Base-by-base conservation (phyloP, 805 yeast species). In the Hanseniaspora vineae region DNA sequence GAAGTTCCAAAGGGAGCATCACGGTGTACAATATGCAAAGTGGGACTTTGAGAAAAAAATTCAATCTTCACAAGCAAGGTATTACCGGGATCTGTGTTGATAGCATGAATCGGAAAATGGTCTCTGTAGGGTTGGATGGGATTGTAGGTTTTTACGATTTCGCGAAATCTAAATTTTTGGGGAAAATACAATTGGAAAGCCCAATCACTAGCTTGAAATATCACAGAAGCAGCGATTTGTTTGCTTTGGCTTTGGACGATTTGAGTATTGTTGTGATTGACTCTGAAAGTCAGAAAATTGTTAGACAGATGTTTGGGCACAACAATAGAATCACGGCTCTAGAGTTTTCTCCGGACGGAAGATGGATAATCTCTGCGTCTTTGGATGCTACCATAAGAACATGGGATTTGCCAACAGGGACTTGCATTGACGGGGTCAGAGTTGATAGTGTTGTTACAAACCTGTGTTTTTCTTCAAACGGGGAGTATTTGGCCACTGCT, bases 351-450 rank as follows among this genome's bases (percentile, higher is more conserved):
- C 94, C 96, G 4, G 90, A 89, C 62, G 97, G 97, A 35, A 78
- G 97, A 62, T 92, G 97, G 97, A 68, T 92, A 35, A 80, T 92
- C 9, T 78, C 92, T 20, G 80, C 85, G 1, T 75, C 88, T 0
- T 69, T 88, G 51, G 99, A 92, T 61, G 73, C 85, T 2, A 88
- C 97, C 0, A 71, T 92, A 44, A 77, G 98, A 58, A 87, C 96
- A 0, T 92, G 97, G 97, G 97, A 92, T 63, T 74, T 92, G 50
- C 97, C 97, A 40, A 84, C 96, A 1, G 97, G 98, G 44, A 86
- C 89, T 1, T 90, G 97, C 64, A 87, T 92, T 49, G 98, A 92
- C 67, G 97, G 96, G 52, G 80, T 90, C 15, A 67, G 70, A 46
- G 73, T 92, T 23, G 78, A 82, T 1, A 77, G 73, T 55, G 89